These are phyloP conservation scores for Hortaea werneckii DNA, from an alignment of 2,329 filamentous ascomycete genomes.

Conservation along the genomic window DNA sequence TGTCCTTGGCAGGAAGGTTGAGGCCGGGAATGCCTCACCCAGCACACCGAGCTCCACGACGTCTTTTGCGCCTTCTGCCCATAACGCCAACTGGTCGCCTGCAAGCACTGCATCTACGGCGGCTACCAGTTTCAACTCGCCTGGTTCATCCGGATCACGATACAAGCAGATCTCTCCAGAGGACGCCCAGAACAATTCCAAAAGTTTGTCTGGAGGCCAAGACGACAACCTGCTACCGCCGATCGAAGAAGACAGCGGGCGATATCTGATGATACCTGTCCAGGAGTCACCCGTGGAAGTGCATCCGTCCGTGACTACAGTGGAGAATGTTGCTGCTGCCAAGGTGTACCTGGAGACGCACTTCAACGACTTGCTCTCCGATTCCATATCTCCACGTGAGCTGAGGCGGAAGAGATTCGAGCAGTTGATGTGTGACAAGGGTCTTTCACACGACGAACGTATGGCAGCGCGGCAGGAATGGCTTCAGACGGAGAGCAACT, in stretches of 20 bases:
- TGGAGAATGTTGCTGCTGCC: constrained; percentile 67
- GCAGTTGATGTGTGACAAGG: constrained; percentile 47
- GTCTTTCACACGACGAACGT: constrained; percentile 47
- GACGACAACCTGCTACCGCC: constrained; percentile 21
- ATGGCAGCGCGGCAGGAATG: constrained; percentile 49
- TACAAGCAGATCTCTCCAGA: constrained; percentile 18
- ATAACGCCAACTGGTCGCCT: constrained; percentile 7
- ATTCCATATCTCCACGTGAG: constrained; percentile 45
- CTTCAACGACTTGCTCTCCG: constrained; percentile 59
- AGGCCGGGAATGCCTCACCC: constrained; percentile 10
- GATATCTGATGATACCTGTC: constrained; percentile 20
- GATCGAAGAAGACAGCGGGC: constrained; percentile 23
- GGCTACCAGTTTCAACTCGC: constrained; percentile 24
- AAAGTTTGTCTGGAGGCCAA: constrained; percentile 8
- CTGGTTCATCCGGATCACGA: constrained; percentile 13
- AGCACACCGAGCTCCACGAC: constrained; percentile 9
- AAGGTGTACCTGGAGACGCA: constrained; percentile 82
- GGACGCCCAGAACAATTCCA: constrained; percentile 16
- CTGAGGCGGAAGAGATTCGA: constrained; percentile 55
- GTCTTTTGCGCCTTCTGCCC: constrained; percentile 3
- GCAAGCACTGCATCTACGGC: constrained; percentile 18
- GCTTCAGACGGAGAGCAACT: constrained; percentile 56
- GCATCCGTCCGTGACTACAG: constrained; percentile 45
- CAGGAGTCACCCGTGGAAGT: constrained; percentile 16
- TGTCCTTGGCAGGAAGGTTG: constrained; percentile 2